Evolutionary conservation across 2,329 filamentous ascomycete species (phyloP).

Genomic region (Seiridium unicorne): DNA sequence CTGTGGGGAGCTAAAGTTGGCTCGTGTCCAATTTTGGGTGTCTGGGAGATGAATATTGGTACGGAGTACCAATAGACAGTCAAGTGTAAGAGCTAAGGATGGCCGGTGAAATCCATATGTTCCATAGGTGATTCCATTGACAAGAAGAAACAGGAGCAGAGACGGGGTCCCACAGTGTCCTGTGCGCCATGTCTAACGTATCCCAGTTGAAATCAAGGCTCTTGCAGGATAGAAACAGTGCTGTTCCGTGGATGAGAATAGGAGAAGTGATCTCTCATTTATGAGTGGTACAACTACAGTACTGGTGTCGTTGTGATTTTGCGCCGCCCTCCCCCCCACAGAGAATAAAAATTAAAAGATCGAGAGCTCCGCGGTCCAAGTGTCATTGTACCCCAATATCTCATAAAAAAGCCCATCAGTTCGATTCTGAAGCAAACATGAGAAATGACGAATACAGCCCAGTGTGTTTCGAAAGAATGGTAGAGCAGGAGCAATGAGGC

Average conservation of each 20-base stretch:
- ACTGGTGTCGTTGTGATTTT: no score
- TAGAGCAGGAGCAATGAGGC: no score
- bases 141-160: not conserved
- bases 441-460: conserved; percentile 5
- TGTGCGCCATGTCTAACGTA: not conserved
- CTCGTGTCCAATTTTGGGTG: not conserved
- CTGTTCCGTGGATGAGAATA: not conserved
- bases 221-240: not conserved
- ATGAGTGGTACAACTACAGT: not conserved
- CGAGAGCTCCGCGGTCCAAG: not conserved
- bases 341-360: no score
- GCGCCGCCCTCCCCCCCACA: no score
- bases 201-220: not conserved
- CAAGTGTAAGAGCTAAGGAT: not conserved
- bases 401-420: not conserved
- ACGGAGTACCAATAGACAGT: not conserved
- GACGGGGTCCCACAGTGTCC: not conserved
- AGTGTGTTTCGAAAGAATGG: not conserved
- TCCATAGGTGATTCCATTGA: not conserved
- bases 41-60: not conserved
- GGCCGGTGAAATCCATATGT: not conserved
- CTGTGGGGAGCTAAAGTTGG: not conserved
- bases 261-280: not conserved
- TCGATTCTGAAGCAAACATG: conserved; percentile 3
- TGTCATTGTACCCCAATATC: not conserved